Evolutionary conservation across 768 basidiomycete species (phyloP), one percentile per base, ranked within the genome.

Genomic region (Boletus tomentosulus): DNA sequence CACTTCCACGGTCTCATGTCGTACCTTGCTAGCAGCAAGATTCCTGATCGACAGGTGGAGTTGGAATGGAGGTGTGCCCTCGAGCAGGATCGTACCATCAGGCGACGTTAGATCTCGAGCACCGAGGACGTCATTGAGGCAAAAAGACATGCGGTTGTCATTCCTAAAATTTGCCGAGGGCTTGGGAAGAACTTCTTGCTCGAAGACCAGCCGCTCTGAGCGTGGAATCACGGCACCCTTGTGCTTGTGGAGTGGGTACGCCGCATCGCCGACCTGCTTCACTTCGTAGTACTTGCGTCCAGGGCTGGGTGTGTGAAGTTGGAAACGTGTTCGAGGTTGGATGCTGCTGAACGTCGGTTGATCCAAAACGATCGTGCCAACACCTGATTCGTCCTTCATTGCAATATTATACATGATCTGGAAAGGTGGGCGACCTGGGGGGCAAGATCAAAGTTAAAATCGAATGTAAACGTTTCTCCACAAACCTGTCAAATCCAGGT

Each of bases 211-310:
- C 37, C 88, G 76, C 45, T 86, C 79, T 2, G 80, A 79, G 13
- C 83, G 83, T 19, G 87, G 87, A 59, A 89, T 86, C 47, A 84
- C 72, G 22, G 73, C 71, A 57, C 79, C 73, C 66, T 77, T 79
- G 73, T 82, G 83, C 57, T 86, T 82, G 19, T 83, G 78, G 25
- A 92, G 78, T 11, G 89, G 89, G 67, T 95, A 95, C 7, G 89
- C 84, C 0, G 84, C 76, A 65, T 98, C 95, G 5, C 89, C 90
- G 30, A 97, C 81, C 64, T 89, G 88, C 59, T 90, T 86, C 57
- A 98, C 87, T 66, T 94, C 90, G 62, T 97, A 98, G 65, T 85
- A 91, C 66, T 93, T 85, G 45, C 85, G 80, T 6, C 92, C 92
- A 12, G 90, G 77, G 22, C 79, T 80, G 0, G 84, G 80, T 0